A percentile compares a stretch with the other conserved stretches of the same genome.
Conservation (phyloP, 805 yeast genomes). For the Candida michaelii region DNA sequence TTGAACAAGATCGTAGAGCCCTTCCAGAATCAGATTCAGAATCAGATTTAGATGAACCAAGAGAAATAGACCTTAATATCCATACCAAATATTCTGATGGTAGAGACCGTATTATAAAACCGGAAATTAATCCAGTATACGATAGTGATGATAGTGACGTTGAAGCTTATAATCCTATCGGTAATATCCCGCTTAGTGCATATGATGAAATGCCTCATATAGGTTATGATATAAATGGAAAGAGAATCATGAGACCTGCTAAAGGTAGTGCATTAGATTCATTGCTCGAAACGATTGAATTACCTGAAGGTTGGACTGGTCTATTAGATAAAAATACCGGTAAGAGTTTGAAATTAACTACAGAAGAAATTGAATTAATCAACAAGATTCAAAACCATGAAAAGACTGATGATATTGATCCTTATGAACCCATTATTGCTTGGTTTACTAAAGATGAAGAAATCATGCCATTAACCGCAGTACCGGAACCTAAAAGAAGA, state of each 20-base stretch:
- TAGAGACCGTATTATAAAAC: slow-evolving; percentile 68
- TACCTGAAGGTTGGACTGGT: slow-evolving; percentile 99
- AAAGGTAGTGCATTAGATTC: slow-evolving; percentile 92
- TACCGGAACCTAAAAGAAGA: slow-evolving; percentile 96
- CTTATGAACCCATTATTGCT: slow-evolving; percentile 91
- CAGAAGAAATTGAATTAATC: slow-evolving; percentile 87
- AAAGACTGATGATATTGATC: slow-evolving; percentile 73
- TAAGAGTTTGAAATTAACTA: slow-evolving; percentile 70
- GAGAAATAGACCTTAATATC: slow-evolving; percentile 42
- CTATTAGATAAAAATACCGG: slow-evolving; percentile 89
- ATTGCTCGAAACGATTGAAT: slow-evolving; percentile 82
- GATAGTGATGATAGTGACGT: slow-evolving; percentile 92
- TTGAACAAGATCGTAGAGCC: slow-evolving; percentile 46
- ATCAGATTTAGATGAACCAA: slow-evolving; percentile 51
- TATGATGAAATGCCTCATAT: slow-evolving; percentile 97
- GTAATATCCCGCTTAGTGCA: slow-evolving; percentile 88
- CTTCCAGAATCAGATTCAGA: slow-evolving; percentile 32
- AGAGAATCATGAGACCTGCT: slow-evolving; percentile 98
- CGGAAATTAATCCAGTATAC: slow-evolving; percentile 92
- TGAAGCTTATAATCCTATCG: slow-evolving; percentile 81
- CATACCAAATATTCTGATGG: slow-evolving; percentile 73
- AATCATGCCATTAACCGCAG: slow-evolving; percentile 87
- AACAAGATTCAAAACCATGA: slow-evolving; percentile 82
- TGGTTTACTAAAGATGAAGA: slow-evolving; percentile 90
- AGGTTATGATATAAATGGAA: slow-evolving; percentile 96